Evolutionary conservation across 2,329 filamentous ascomycete species (phyloP).

Genomic region (Trichoderma hamatum): DNA sequence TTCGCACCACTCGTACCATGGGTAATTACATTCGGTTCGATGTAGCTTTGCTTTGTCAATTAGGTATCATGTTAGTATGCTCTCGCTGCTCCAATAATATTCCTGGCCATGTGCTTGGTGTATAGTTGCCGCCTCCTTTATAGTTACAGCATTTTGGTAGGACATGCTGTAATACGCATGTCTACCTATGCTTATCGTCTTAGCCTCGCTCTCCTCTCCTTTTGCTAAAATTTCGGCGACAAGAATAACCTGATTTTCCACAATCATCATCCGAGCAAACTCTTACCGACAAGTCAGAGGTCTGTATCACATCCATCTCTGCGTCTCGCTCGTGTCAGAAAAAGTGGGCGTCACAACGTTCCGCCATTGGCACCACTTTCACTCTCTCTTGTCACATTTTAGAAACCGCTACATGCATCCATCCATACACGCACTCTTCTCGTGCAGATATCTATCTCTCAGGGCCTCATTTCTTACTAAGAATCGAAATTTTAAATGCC

Average conservation of each 20-base stretch:
- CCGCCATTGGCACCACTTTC: not conserved
- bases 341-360: constrained; percentile 1
- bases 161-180: not conserved
- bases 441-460: not conserved
- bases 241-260: not conserved
- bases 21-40: not conserved
- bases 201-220: not conserved
- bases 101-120: not conserved
- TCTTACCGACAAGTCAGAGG: not conserved
- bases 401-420: not conserved
- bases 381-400: not conserved
- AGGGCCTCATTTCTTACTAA: not conserved
- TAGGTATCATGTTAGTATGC: not conserved
- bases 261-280: not conserved
- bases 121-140: not conserved
- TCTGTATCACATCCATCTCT: not conserved
- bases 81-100: not conserved
- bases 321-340: constrained; percentile 2
- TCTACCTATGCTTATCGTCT: not conserved
- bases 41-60: not conserved
- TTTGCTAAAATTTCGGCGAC: not conserved
- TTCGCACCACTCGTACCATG: not conserved
- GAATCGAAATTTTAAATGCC: not conserved
- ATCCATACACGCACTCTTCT: not conserved
- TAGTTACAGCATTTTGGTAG: not conserved